Percentiles rank a stretch among this genome's conserved stretches.
These are phyloP conservation scores for Gossypium lobatum DNA, from an alignment of 441 rosid species.

Conservation along the genomic window DNA sequence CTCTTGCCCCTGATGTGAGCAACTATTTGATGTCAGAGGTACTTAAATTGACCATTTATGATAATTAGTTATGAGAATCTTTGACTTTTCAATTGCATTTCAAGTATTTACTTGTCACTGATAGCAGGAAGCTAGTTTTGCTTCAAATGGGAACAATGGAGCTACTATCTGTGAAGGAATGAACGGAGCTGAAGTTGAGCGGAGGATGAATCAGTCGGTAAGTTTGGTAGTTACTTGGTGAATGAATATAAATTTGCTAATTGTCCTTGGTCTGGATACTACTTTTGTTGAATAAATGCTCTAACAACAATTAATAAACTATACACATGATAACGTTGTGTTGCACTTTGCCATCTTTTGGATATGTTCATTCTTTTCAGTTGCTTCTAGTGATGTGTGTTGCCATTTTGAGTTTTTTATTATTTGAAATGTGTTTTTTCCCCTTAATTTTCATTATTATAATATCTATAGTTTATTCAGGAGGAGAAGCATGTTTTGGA, in stretches of 20 bases:
- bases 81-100: conserved; percentile 7
- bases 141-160: conserved; percentile 53
- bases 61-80: background rate
- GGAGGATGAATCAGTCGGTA: conserved; percentile 60
- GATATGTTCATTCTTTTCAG: background rate
- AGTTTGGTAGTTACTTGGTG: conserved; percentile 16
- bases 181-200: conserved; percentile 72
- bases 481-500: conserved; percentile 46
- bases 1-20: conserved; percentile 88
- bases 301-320: background rate
- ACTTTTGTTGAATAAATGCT: background rate
- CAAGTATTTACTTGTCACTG: conserved; percentile 17
- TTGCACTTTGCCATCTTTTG: background rate
- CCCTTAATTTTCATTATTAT: conserved; percentile 12
- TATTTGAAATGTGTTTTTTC: background rate
- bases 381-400: background rate
- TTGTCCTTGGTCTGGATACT: conserved; percentile 8
- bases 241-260: background rate
- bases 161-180: conserved; percentile 71
- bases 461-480: conserved; percentile 21
- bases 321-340: background rate
- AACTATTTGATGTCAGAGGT: conserved; percentile 91
- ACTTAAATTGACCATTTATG: conserved; percentile 18
- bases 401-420: background rate
- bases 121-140: conserved; percentile 69